A percentile compares a stretch with the other conserved stretches of the same genome.
These are phyloP conservation scores for Aureobasidium sp. DNA, from an alignment of 2,329 filamentous ascomycete species.

Conservation along the genomic window DNA sequence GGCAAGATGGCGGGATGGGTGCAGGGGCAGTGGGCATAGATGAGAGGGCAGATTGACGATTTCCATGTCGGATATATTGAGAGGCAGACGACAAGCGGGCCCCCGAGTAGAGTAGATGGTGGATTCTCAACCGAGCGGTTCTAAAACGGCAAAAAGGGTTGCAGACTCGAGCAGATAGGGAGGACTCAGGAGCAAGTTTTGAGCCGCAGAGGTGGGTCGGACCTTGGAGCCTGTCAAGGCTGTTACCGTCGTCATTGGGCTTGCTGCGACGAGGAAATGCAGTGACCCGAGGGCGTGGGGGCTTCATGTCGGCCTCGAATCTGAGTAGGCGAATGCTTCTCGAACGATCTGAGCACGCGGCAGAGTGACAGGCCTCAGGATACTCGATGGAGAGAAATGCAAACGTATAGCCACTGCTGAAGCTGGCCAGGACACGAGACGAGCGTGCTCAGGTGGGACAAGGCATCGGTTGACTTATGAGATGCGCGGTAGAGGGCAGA, in stretches of 20 bases:
- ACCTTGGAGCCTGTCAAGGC: neutral
- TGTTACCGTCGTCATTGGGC: conserved; percentile 5
- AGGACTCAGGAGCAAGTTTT: conserved; percentile 1
- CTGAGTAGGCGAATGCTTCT: neutral
- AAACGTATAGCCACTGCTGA: no score
- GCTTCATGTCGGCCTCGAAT: neutral
- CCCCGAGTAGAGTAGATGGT: neutral
- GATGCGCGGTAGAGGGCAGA: no score
- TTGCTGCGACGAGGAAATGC: neutral
- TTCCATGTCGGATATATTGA: neutral
- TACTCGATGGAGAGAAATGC: neutral
- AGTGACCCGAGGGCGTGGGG: neutral
- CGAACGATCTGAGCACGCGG: neutral
- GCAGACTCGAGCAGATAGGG: neutral
- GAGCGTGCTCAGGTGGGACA: neutral
- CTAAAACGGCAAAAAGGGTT: conserved; percentile 5
- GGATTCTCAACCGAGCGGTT: conserved; percentile 8
- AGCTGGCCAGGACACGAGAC: neutral
- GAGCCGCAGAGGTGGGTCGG: conserved; percentile 6
- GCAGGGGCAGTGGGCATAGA: neutral
- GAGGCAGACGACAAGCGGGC: neutral
- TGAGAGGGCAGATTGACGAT: neutral
- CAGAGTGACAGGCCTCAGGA: no score
- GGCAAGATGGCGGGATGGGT: neutral
- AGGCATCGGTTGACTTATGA: no score